phyloP scores from a whole-genome alignment of 176 grass and related monocot genomes.

The Triticum urartu region DNA sequence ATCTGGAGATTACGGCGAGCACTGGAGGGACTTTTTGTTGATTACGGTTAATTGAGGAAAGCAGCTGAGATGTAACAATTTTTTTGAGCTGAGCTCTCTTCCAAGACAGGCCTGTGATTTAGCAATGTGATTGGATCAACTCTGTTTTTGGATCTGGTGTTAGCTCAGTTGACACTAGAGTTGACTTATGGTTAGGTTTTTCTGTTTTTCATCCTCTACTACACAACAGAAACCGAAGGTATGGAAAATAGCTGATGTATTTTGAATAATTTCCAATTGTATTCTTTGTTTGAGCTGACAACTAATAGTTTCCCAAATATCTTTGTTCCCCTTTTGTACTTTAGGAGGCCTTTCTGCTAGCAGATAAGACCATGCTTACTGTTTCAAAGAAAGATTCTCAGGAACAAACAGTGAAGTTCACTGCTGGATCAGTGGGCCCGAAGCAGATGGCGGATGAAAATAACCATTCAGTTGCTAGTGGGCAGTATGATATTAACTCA shows the following conservation, averaged over 20 bases:
- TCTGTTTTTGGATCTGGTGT: slow-evolving; percentile 52
- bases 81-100: slow-evolving; percentile 38
- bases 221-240: slow-evolving; percentile 53
- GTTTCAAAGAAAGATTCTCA: slow-evolving; percentile 27
- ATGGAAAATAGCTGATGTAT: slow-evolving; percentile 9
- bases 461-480: slow-evolving; percentile 35
- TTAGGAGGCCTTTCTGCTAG: slow-evolving; percentile 33
- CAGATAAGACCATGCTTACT: slow-evolving; percentile 38
- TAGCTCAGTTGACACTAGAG: slow-evolving; percentile 5
- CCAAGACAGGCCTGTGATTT: slow-evolving; percentile 5
- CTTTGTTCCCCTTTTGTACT: neutral
- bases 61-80: slow-evolving; percentile 42
- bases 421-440: slow-evolving; percentile 24
- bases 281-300: neutral
- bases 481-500: slow-evolving; percentile 30
- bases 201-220: slow-evolving; percentile 47
- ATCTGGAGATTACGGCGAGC: slow-evolving; percentile 67
- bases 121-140: slow-evolving; percentile 45
- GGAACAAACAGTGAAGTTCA: slow-evolving; percentile 35
- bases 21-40: slow-evolving; percentile 66
- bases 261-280: neutral
- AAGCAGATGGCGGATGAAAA: slow-evolving; percentile 35
- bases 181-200: slow-evolving; percentile 59
- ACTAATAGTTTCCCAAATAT: neutral
- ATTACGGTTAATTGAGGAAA: slow-evolving; percentile 66